phyloP scores from a whole-genome alignment of 768 basidiomycete species.

The Pleurotus tuber-regium region DNA sequence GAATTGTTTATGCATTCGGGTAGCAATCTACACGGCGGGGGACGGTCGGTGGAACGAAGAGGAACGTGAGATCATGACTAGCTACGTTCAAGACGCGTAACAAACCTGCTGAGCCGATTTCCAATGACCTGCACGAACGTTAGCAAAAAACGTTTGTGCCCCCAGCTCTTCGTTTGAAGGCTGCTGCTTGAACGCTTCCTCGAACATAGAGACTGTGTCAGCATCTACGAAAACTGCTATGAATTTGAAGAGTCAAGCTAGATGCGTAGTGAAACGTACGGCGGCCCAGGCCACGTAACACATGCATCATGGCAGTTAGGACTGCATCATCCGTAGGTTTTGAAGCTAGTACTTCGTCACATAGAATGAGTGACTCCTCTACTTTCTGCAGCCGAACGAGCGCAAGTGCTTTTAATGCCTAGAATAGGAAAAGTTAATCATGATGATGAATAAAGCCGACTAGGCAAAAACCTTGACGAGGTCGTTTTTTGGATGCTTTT shows the following conservation, averaged over 20 bases:
- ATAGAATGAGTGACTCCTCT: conserved; percentile 75
- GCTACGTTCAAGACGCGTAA: conserved; percentile 7
- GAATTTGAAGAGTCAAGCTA: neutral
- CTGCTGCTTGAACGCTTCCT: conserved; percentile 80
- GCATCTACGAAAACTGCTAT: conserved; percentile 41
- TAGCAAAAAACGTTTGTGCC: conserved; percentile 82
- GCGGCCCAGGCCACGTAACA: conserved; percentile 75
- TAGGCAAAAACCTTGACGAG: conserved; percentile 59
- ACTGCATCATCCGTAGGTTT: conserved; percentile 75
- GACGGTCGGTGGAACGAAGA: too few relatives aligned
- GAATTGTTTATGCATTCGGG: conserved; percentile 81
- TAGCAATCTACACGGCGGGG: conserved; percentile 81
- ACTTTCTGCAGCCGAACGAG: conserved; percentile 83
- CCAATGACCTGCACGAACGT: conserved; percentile 78
- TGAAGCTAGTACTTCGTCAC: conserved; percentile 74
- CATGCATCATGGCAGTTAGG: conserved; percentile 81
- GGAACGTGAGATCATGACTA: neutral
- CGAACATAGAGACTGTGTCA: conserved; percentile 83
- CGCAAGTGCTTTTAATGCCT: conserved; percentile 85
- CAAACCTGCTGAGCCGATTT: conserved; percentile 84
- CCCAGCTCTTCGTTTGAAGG: conserved; percentile 83
- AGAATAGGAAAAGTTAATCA: conserved; percentile 6
- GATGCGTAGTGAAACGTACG: conserved; percentile 31
- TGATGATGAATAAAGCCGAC: conserved; percentile 12
- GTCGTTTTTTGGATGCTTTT: conserved; percentile 76